phyloP scores from a whole-genome alignment of 768 basidiomycete genomes.

The Lactifluus echinatus region DNA sequence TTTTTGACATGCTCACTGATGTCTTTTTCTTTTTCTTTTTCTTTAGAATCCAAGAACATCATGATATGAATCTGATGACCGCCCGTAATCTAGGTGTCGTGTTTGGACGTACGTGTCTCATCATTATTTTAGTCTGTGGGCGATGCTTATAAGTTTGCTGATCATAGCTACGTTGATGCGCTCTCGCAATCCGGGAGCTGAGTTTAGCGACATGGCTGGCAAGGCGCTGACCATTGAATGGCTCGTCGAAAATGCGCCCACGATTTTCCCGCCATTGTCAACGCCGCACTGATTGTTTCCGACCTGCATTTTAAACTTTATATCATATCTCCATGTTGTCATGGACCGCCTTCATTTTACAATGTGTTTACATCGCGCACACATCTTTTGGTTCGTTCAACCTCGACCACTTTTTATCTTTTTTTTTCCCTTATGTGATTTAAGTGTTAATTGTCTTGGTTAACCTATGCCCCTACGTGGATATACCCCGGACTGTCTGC shows the following conservation, averaged over 20 bases:
- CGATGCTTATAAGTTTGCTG: neutral
- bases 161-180: slow-evolving; percentile 84
- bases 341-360: neutral
- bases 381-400: no score
- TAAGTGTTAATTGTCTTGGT: neutral
- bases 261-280: slow-evolving; percentile 32
- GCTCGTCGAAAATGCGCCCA: slow-evolving; percentile 82
- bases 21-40: neutral
- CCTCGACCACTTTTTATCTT: neutral
- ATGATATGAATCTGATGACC: slow-evolving; percentile 83
- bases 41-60: slow-evolving; percentile 51
- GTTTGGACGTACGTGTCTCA: slow-evolving; percentile 78
- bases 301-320: neutral
- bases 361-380: slow-evolving; percentile 12
- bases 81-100: slow-evolving; percentile 94
- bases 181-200: slow-evolving; percentile 74
- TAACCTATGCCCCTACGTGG: neutral
- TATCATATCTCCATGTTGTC: slow-evolving; percentile 13
- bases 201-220: slow-evolving; percentile 97
- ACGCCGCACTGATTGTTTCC: neutral
- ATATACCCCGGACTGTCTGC: slow-evolving; percentile 1
- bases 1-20: slow-evolving; percentile 5
- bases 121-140: neutral
- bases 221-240: slow-evolving; percentile 91
- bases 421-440: no score